Conservation (phyloP, 345 rosid genomes). For the Lagerstroemia speciosa region DNA sequence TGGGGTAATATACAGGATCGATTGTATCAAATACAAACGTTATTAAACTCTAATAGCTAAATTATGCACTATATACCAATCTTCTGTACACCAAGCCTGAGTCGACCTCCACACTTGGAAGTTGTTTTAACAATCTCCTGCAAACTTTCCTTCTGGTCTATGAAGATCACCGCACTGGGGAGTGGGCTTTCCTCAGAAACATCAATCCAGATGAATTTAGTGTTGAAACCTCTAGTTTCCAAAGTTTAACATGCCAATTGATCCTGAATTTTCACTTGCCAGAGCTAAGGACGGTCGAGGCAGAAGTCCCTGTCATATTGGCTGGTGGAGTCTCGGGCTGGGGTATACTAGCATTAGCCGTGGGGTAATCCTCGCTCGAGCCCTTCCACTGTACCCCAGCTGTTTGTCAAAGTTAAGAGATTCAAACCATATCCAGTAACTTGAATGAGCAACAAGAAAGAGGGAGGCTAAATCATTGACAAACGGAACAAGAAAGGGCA, state of each 20-base stretch:
- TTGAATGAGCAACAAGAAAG: background rate
- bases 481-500: background rate
- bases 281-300: constrained; percentile 19
- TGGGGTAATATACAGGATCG: constrained; percentile 16
- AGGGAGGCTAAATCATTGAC: background rate
- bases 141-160: background rate
- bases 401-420: constrained; percentile 25
- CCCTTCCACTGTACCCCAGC: constrained; percentile 54
- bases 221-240: background rate
- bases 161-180: background rate
- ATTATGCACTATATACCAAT: background rate
- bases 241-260: background rate
- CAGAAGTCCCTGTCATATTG: constrained; percentile 25
- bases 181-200: background rate
- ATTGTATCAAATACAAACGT: constrained; percentile 9
- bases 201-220: background rate
- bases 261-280: constrained; percentile 18
- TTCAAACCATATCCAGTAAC: background rate
- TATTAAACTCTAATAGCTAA: constrained; percentile 7
- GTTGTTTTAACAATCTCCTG: background rate
- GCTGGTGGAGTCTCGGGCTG: constrained; percentile 53
- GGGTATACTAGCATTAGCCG: constrained; percentile 30
- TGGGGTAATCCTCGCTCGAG: constrained; percentile 30
- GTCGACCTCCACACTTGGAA: background rate
- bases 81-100: constrained; percentile 8